phyloP scores from a whole-genome alignment of 148 eudicot genomes.

The Spergularia bocconei region DNA sequence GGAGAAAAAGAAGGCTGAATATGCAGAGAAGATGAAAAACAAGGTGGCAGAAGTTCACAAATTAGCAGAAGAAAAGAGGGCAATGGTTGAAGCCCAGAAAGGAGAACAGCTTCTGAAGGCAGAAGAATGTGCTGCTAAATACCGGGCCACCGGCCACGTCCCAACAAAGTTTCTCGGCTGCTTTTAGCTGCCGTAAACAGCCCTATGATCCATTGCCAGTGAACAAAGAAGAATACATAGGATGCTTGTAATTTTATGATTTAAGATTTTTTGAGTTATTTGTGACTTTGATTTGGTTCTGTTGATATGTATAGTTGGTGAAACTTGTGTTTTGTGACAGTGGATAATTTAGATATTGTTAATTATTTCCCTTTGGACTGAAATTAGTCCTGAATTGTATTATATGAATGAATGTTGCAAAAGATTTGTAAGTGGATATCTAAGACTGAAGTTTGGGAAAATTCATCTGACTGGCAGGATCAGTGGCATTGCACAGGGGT shows the following conservation, averaged over 20 bases:
- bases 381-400: neutral
- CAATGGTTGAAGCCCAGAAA: slow-evolving; percentile 46
- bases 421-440: neutral
- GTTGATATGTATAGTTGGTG: slow-evolving; percentile 29
- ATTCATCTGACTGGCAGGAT: too few species aligned
- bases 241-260: slow-evolving; percentile 3
- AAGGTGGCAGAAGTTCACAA: slow-evolving; percentile 53
- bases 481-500: too few species aligned
- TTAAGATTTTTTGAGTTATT: neutral
- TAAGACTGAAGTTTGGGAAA: slow-evolving; percentile 1
- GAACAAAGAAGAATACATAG: neutral
- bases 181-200: slow-evolving; percentile 29
- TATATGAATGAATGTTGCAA: neutral
- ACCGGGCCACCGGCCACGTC: slow-evolving; percentile 42
- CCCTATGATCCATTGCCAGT: neutral
- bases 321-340: neutral
- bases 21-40: slow-evolving; percentile 59
- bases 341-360: slow-evolving; percentile 4
- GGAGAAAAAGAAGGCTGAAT: slow-evolving; percentile 62
- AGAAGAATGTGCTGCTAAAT: slow-evolving; percentile 56
- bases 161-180: slow-evolving; percentile 44
- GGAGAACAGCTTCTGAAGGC: slow-evolving; percentile 52
- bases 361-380: neutral
- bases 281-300: slow-evolving; percentile 9
- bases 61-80: slow-evolving; percentile 64